Evolutionary conservation across 1,139 yeast genomes (phyloP), one percentile per base, ranked within the genome.

Genomic region (Debaryomyces nepalensis): DNA sequence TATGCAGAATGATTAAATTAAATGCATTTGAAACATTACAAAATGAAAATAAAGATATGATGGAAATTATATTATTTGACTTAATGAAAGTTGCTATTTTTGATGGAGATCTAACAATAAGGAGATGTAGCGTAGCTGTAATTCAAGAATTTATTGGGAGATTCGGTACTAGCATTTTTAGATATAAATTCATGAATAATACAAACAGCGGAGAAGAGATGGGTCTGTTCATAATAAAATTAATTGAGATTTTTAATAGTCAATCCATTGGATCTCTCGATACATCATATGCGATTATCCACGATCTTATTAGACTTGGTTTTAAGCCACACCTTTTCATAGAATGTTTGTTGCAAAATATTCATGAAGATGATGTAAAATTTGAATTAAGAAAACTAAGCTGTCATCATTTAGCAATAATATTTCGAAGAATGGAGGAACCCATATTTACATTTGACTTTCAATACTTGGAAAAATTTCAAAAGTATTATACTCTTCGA

Each of bases 121-220:
- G 97, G 44, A 71, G 95, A 44, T 93, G 97, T 23, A 85, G 91
- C 0, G 72, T 89, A 9, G 96, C 97, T 0, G 95, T 95, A 0
- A 56, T 89, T 3, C 97, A 91, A 58, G 98, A 91, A 55, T 74
- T 87, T 7, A 61, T 88, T 3, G 98, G 98, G 0, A 67, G 97
- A 33, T 83, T 82, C 56, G 87, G 87, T 0, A 57, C 47, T 10
- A 23, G 40, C 2, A 43, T 69, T 4, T 68, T 68, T 39, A 33
- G 39, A 0, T 18, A 34, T 3, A 26, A 54, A 16, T 35, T 51
- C 24, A 37, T 46, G 36, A 11, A n/a, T 3, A 4, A 24, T 24
- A 5, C 7, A n/a, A 22, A 15, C 9, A n/a, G 14, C 15, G 27
- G 21, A 18, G 52, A 51, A 1, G 45, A 48, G 4, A 54, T 61